Base-by-base conservation (phyloP, 1,139 yeast species). In the Spathaspora sp. region DNA sequence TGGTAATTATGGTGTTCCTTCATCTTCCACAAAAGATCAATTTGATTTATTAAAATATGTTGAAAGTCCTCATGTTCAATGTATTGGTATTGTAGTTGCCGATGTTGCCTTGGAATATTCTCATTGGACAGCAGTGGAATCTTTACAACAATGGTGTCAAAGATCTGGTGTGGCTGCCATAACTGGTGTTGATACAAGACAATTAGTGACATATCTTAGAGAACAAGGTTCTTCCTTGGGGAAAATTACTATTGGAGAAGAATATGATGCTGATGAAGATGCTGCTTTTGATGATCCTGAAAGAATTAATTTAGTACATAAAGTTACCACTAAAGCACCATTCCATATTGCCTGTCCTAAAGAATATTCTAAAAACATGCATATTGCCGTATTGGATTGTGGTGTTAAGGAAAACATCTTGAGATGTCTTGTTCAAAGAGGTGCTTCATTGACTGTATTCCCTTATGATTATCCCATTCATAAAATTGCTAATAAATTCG, bases 121-220 rank as follows among this genome's bases (percentile, higher is more conserved):
- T 18, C 99, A 93, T 68, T 93, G 99, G 99, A 91, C 98, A 38
- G 99, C 99, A 4, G 97, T 93, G 38, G 98, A 93, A 72, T 86
- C 96, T 20, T 78, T 93, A 49, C 89, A 89, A 54, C 89, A 87
- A 58, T 93, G 98, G 98, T 93, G 99, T 74, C 82, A 88, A 68
- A 84, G 97, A 64, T 95, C 90, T 56, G 97, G 96, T 36, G 95
- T 93, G 47, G 96, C 98, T 48, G 99, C 97, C 46, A 87, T 93
- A 57, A 83, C 97, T 37, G 99, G 97, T 49, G 97, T 93, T 45
- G 99, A 93, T 68, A 93, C 99, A 51, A 86, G 99, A 72, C 88
- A 93, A 50, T 81, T 93, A 57, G 98, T 93, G 47, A 81, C 95
- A 42, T 89, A 84, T 63, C 81, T 93, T 67, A 87, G 99, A 73